Evolutionary conservation across 345 rosid genomes (phyloP).

Genomic region (Hypericum androsaemum): DNA sequence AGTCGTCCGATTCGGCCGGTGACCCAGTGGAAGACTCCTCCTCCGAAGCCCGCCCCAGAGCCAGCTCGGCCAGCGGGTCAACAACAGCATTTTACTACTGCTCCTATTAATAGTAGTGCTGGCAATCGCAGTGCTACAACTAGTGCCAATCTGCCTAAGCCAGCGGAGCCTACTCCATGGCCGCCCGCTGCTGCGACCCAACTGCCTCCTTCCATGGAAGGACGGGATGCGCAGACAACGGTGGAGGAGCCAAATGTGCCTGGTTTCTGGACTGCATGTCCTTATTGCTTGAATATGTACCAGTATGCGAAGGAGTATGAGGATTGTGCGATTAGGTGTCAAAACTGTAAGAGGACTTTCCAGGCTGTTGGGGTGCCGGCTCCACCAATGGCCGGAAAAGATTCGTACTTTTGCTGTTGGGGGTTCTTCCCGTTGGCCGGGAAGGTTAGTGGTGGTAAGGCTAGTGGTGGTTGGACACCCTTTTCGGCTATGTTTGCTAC

Average conservation of each 20-base stretch:
- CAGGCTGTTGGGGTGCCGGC: conserved; percentile 53
- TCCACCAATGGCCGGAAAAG: conserved; percentile 57
- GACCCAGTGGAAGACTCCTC: conserved; percentile 5
- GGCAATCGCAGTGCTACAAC: too few species aligned
- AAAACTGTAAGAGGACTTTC: conserved; percentile 67
- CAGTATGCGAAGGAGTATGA: conserved; percentile 71
- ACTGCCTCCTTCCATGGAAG: too few species aligned
- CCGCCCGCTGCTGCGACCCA: too few species aligned
- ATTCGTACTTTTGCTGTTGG: conserved; percentile 62
- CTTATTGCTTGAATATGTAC: conserved; percentile 66
- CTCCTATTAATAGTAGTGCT: too few species aligned
- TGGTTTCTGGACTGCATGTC: conserved; percentile 93
- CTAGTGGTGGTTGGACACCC: conserved; percentile 47
- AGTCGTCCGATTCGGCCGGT: not conserved
- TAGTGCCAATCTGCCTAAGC: too few species aligned
- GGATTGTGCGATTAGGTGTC: conserved; percentile 68
- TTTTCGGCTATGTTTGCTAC: conserved; percentile 46
- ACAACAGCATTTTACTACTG: too few species aligned
- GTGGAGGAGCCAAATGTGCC: conserved; percentile 22
- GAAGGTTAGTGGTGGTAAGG: conserved; percentile 12
- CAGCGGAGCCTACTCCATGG: too few species aligned
- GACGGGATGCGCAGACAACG: not conserved
- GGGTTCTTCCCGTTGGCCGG: conserved; percentile 53
- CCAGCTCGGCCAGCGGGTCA: too few species aligned
- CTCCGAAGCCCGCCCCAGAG: too few species aligned